Evolutionary conservation across 1,139 yeast genomes (phyloP), one percentile per base, ranked within the genome.

Genomic region (Diutina pseudorugosa): DNA sequence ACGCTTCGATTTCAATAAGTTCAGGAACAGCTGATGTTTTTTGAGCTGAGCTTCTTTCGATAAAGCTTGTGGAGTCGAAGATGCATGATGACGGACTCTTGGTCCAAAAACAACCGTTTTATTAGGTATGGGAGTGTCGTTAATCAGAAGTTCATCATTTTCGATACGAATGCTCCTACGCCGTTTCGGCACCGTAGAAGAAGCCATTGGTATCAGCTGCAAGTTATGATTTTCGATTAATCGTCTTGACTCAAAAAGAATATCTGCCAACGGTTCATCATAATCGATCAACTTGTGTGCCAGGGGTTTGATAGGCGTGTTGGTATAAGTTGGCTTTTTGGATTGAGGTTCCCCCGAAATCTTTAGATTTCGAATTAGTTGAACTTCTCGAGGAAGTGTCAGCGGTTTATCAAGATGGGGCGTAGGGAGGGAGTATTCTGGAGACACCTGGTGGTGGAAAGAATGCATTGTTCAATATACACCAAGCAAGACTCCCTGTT

Each of bases 101-200:
- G 73, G 71, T 1, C 72, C 68, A 55, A 68, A 69, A 56, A 60
- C 65, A 2, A 66, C 62, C 20, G 71, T 62, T 52, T 66, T 68
- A 52, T 65, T 68, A 3, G 67, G 66, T 11, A 62, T 62, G 8
- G 73, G 72, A 20, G 71, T 66, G 44, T 62, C 60, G 53, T 60
- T 45, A 2, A 33, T 45, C 33, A 36, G 41, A 25, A 23, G 33
- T 9, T 51, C 52, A 4, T 44, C 52, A 5, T 14, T 23, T 30
- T 36, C 33, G 12, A 36, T 11, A 9, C 47, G 47, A 8, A 16
- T 49, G 33, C 21, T 40, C 19, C 25, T 18, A 6, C 36, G 27
- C n/a, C 18, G 14, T 12, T 47, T 27, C 20, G 36, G 41, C 14
- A 41, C 16, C 1, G 20, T 18, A 40, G 42, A 40, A 40, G 20